Evolutionary conservation across 192 early-diverging fungal species (phyloP).

Genomic region (Coemansia umbellata): DNA sequence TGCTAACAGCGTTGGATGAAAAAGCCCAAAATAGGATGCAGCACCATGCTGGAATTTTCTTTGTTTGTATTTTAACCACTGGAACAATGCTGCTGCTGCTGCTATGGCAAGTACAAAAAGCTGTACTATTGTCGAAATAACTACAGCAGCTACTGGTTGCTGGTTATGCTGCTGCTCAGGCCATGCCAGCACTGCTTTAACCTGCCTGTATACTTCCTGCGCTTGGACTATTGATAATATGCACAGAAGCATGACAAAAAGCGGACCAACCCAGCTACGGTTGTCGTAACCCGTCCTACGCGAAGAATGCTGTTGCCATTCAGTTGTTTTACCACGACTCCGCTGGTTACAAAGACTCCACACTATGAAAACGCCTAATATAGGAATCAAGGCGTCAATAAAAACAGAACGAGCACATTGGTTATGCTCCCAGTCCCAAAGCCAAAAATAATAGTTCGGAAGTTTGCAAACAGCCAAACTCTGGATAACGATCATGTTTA

Average conservation of each 20-base stretch:
- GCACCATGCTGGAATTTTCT: neutral
- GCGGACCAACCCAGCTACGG: conserved; percentile 32
- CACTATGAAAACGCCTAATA: neutral
- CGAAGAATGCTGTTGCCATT: neutral
- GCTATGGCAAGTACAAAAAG: conserved; percentile 2
- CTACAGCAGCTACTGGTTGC: neutral
- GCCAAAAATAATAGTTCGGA: conserved; percentile 4
- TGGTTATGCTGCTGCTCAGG: neutral
- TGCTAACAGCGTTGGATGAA: neutral
- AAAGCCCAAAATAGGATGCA: conserved; percentile 14
- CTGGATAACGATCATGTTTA: too few species aligned
- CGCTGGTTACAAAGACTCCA: conserved; percentile 4
- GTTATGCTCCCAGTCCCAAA: conserved; percentile 26
- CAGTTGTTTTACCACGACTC: neutral
- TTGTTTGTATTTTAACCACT: conserved; percentile 7
- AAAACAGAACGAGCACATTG: conserved; percentile 12
- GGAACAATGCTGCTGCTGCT: neutral
- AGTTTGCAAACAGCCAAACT: conserved; percentile 11
- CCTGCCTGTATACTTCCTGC: neutral
- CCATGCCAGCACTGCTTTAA: neutral
- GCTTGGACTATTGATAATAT: conserved; percentile 6
- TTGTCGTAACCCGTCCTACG: conserved; percentile 9
- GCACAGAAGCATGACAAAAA: conserved; percentile 7
- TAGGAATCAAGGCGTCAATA: conserved; percentile 11
- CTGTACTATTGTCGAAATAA: neutral